phyloP scores from a whole-genome alignment of 1,284 basidiomycete genomes.

The Phellopilus nigrolimitatus region DNA sequence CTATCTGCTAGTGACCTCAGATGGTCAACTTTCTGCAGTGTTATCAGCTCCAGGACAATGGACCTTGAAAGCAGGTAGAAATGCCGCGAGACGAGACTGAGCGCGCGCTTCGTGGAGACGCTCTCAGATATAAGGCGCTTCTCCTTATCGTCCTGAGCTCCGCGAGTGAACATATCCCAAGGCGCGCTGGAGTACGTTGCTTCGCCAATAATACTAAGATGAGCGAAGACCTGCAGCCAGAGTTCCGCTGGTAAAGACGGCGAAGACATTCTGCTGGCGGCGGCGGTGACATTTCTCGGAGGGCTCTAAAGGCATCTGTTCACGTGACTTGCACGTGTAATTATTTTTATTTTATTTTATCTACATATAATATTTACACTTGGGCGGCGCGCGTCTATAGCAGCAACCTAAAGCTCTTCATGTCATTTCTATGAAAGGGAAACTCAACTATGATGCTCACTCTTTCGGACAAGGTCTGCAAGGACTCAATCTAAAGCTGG shows the following conservation, averaged over 20 bases:
- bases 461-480: no score
- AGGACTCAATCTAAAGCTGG: no score
- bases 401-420: no score
- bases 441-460: no score
- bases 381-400: no score
- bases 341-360: no score
- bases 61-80: conserved; percentile 9
- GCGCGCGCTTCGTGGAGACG: background rate
- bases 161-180: background rate
- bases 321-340: no score
- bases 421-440: no score
- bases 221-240: conserved; percentile 6
- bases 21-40: background rate
- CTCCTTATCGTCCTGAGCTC: background rate
- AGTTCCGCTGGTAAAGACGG: conserved; percentile 3
- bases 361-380: no score
- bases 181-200: background rate
- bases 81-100: conserved; percentile 6
- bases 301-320: no score
- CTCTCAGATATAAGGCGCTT: background rate
- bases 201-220: conserved; percentile 2
- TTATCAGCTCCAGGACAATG: conserved; percentile 1
- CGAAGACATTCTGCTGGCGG: no score
- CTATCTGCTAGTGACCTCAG: background rate
- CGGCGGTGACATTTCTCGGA: no score